Evolutionary conservation across 2,329 filamentous ascomycete species (phyloP).

Genomic region (Neofusicoccum cordaticola): DNA sequence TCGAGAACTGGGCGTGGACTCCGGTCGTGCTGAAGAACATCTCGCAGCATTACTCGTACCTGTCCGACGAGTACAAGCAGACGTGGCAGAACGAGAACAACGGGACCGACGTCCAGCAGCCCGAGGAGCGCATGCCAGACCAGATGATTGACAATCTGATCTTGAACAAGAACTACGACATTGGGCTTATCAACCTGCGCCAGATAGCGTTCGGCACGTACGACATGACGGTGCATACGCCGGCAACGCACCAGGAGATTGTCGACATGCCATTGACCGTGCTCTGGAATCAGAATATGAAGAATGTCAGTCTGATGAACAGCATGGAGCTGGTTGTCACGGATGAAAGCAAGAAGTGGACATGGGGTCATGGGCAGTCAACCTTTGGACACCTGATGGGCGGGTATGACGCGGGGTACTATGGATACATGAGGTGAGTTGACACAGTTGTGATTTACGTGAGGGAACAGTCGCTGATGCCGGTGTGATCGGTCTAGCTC

Average conservation of each 20-base stretch:
- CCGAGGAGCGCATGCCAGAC: conserved; percentile 67
- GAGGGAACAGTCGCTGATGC: background rate
- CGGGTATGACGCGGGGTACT: conserved; percentile 83
- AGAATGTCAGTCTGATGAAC: conserved; percentile 69
- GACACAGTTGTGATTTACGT: background rate
- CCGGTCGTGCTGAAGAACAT: conserved; percentile 54
- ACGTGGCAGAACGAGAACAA: conserved; percentile 40
- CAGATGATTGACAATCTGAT: conserved; percentile 71
- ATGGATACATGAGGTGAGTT: conserved; percentile 49
- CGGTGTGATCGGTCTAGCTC: conserved; percentile 43
- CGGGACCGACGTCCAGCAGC: conserved; percentile 43
- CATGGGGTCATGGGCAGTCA: conserved; percentile 74
- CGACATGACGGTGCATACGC: conserved; percentile 77
- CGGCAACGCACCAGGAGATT: conserved; percentile 64
- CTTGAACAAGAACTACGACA: conserved; percentile 75
- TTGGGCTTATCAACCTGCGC: conserved; percentile 71
- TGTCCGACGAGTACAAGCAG: conserved; percentile 44
- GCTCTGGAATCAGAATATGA: conserved; percentile 69
- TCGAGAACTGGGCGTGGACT: conserved; percentile 55
- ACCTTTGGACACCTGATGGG: conserved; percentile 80
- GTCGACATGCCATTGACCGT: conserved; percentile 63
- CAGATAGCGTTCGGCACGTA: conserved; percentile 80
- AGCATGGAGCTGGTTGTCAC: conserved; percentile 67
- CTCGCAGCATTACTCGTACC: conserved; percentile 66
- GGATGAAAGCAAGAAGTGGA: conserved; percentile 36